Evolutionary conservation across 768 basidiomycete species (phyloP), one percentile per base, ranked within the genome.

Genomic region (Boletus subparvulus): DNA sequence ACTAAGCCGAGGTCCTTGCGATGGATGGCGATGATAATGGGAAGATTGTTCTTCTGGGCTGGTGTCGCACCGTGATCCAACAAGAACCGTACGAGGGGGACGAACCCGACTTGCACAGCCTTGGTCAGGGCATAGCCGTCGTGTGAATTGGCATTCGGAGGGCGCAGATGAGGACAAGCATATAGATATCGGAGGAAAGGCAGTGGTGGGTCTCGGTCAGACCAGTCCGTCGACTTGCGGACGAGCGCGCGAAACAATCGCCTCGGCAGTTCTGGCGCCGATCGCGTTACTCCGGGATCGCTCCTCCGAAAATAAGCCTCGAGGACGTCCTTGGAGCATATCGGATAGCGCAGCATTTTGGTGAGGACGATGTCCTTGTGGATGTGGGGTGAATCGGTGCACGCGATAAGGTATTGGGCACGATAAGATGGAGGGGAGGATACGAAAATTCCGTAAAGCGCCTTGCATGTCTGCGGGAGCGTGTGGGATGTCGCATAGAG

Each of bases 61-160:
- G 94, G 94, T 12, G 86, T 87, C 0, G 92, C 94, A 4, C 85
- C 88, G 19, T 85, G 75, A 3, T 76, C 74, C 47, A 97, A 83
- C 16, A 98, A 78, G 61, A 91, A 86, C 24, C 70, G 74, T 1
- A 94, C 76, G 9, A 97, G 81, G 4, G 86, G 84, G 2, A 78
- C 52, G 59, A 87, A 86, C 21, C 76, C 75, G 0, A 81, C 84
- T 37, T 86, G 77, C 2, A 93, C 90, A 2, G 94, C 92, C 61
- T 83, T 85, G 16, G 84, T 85, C 40, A 97, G 83, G 0, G 88
- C 86, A 65, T 94, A 97, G 1, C 94, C 95, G 3, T 82, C 78
- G 69, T 90, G 78, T 9, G 89, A 82, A 69, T 95, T 83, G 13
- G 79, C 66, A 32, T 85, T 74, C 1, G 84, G 80, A 1, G 63